Percentiles rank a stretch among this genome's conserved stretches.
Evolutionary conservation across 2,329 filamentous ascomycete species (phyloP).

Genomic region (Neophaeococcomyces aloes): DNA sequence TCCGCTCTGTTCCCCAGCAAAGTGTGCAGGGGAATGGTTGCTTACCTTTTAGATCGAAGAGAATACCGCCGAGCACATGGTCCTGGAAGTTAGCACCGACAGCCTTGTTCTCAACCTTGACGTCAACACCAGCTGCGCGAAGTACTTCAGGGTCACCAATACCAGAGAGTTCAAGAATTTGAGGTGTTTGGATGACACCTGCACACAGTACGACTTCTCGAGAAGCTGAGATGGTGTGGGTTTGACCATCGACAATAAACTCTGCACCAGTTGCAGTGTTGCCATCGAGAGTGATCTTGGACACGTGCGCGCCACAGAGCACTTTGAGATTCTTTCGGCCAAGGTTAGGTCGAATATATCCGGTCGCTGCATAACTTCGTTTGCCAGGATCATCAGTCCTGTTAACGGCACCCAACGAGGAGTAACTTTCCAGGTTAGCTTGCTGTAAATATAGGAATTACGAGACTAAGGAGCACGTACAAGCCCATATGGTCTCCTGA

Average conservation of each 20-base stretch:
- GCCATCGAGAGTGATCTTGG: slow-evolving; percentile 22
- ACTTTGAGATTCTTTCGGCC: slow-evolving; percentile 37
- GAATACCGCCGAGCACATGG: slow-evolving; percentile 23
- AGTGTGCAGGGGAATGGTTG: too few species aligned
- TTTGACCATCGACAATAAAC: slow-evolving; percentile 30
- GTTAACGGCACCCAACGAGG: slow-evolving; percentile 15
- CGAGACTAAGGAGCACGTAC: too few species aligned
- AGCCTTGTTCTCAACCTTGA: slow-evolving; percentile 33
- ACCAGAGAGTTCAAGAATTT: slow-evolving; percentile 50
- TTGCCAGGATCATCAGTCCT: slow-evolving; percentile 14
- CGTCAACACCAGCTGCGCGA: slow-evolving; percentile 29
- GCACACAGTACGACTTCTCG: slow-evolving; percentile 50
- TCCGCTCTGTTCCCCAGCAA: too few species aligned
- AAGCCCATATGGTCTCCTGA: slow-evolving; percentile 18
- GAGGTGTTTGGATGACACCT: slow-evolving; percentile 47
- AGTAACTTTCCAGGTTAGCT: neutral
- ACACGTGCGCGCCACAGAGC: slow-evolving; percentile 36
- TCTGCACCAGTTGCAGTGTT: slow-evolving; percentile 33
- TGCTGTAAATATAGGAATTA: too few species aligned
- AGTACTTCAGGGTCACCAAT: slow-evolving; percentile 42
- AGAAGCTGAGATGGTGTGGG: slow-evolving; percentile 26
- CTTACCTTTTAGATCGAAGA: slow-evolving; percentile 20
- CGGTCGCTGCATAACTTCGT: slow-evolving; percentile 33
- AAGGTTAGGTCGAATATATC: slow-evolving; percentile 29
- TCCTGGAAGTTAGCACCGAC: slow-evolving; percentile 43